These are phyloP conservation scores for Amauroascus niger DNA, from an alignment of 2,329 filamentous ascomycete species.

Conservation along the genomic window DNA sequence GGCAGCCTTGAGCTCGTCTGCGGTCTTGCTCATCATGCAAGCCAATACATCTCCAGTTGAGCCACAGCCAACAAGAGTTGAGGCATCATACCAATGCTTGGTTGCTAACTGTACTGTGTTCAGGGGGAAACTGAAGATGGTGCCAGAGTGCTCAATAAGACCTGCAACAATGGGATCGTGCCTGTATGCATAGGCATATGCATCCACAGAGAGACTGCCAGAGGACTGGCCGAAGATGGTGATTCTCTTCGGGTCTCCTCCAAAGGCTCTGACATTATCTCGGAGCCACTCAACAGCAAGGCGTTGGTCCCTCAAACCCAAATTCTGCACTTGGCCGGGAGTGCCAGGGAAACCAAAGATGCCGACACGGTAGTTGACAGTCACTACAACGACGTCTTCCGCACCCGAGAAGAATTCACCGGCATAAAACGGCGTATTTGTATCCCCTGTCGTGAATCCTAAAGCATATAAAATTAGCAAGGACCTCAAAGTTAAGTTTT, in stretches of 20 bases:
- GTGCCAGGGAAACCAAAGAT: conserved; percentile 37
- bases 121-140: conserved; percentile 37
- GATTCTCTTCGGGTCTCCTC: conserved; percentile 34
- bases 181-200: background rate
- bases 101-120: conserved; percentile 30
- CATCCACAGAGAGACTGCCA: conserved; percentile 24
- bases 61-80: conserved; percentile 33
- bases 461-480: background rate
- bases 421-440: conserved; percentile 5
- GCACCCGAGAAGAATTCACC: conserved; percentile 8
- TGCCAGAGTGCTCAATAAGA: conserved; percentile 32
- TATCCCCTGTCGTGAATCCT: conserved; percentile 27
- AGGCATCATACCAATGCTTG: conserved; percentile 38
- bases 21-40: conserved; percentile 34
- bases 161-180: conserved; percentile 22
- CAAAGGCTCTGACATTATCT: conserved; percentile 35
- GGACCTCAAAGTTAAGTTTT: background rate
- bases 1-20: conserved; percentile 31
- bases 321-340: conserved; percentile 38
- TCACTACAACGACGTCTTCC: conserved; percentile 11
- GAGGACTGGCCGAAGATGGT: conserved; percentile 42
- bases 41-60: conserved; percentile 24
- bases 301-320: conserved; percentile 42
- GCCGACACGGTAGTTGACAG: conserved; percentile 29
- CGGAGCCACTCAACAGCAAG: conserved; percentile 34